Percentiles rank a stretch among this genome's conserved stretches.
Conservation (phyloP, 768 basidiomycete genomes). For the Pleurotus citrinopileatus region DNA sequence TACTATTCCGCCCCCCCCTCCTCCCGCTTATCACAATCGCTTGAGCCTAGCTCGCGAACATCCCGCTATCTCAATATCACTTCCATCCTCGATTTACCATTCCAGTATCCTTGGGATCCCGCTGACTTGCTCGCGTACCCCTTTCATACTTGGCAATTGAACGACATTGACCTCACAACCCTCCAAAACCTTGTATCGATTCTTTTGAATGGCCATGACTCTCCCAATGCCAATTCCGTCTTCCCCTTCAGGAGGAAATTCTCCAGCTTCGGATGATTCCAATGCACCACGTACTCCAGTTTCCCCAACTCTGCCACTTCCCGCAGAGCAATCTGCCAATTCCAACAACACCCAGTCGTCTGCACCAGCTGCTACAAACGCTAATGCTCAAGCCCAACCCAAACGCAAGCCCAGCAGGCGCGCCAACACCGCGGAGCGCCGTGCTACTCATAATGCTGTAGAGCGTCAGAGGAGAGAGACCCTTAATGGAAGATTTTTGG, state of each 20-base stretch:
- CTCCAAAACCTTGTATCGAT: background rate
- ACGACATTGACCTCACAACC: background rate
- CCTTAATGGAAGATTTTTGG: conserved; percentile 88
- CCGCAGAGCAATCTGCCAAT: conserved; percentile 20
- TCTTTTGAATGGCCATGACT: conserved; percentile 26
- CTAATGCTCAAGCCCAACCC: conserved; percentile 29
- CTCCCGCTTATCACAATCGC: conserved; percentile 44
- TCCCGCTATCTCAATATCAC: conserved; percentile 11
- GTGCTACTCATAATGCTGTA: conserved; percentile 96
- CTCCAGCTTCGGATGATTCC: conserved; percentile 39
- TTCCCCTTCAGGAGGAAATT: conserved; percentile 33
- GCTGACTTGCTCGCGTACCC: conserved; percentile 16
- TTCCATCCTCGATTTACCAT: background rate
- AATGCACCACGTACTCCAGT: conserved; percentile 48
- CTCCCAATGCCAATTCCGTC: conserved; percentile 37
- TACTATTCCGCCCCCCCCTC: conserved; percentile 42
- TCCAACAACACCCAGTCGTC: conserved; percentile 13
- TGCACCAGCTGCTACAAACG: background rate
- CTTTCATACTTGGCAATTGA: too few relatives aligned
- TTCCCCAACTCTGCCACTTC: conserved; percentile 32
- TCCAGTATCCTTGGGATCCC: conserved; percentile 14
- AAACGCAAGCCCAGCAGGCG: conserved; percentile 85
- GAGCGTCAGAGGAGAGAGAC: conserved; percentile 93
- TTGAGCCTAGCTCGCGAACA: conserved; percentile 70
- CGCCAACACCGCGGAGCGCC: conserved; percentile 94